Conservation (phyloP, 2,329 filamentous ascomycete genomes). For the Lizonia empirigonia region DNA sequence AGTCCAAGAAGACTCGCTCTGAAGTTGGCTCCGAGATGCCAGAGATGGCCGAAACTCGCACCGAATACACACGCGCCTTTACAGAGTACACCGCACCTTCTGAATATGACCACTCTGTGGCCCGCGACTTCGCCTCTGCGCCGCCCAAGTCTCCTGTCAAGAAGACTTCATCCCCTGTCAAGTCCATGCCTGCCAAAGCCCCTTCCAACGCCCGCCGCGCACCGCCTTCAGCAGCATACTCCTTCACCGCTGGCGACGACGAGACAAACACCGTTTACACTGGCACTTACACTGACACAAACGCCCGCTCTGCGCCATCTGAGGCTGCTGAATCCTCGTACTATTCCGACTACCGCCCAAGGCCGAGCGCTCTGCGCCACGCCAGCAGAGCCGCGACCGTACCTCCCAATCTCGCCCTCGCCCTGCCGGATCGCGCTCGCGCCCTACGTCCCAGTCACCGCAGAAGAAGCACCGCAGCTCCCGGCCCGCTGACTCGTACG, state of each 20-base stretch:
- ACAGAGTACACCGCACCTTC: conserved; percentile 40
- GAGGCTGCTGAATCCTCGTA: conserved; percentile 42
- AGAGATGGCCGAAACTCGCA: conserved; percentile 37
- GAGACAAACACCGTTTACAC: conserved; percentile 54
- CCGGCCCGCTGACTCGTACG: conserved; percentile 26
- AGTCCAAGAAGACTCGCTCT: conserved; percentile 48
- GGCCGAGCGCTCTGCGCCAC: conserved; percentile 38
- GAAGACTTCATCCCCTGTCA: conserved; percentile 20
- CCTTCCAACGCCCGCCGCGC: conserved; percentile 36
- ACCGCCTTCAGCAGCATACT: conserved; percentile 51
- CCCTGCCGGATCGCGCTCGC: conserved; percentile 30
- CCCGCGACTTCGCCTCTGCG: conserved; percentile 15
- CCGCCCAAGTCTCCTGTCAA: conserved; percentile 25
- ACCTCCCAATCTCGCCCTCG: conserved; percentile 25
- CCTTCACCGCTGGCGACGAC: conserved; percentile 57
- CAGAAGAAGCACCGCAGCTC: conserved; percentile 43
- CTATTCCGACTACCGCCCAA: conserved; percentile 51
- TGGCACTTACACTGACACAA: conserved; percentile 41
- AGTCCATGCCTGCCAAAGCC: conserved; percentile 20
- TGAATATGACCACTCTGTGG: conserved; percentile 19
- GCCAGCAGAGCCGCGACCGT: conserved; percentile 28
- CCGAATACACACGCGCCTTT: conserved; percentile 32
- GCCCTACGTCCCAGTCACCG: conserved; percentile 41
- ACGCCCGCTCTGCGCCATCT: conserved; percentile 24
- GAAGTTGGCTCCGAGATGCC: conserved; percentile 39